A percentile compares a stretch with the other conserved stretches of the same genome.
Evolutionary conservation across 306 rosid genomes (phyloP).

Genomic region (Corylus avellana): DNA sequence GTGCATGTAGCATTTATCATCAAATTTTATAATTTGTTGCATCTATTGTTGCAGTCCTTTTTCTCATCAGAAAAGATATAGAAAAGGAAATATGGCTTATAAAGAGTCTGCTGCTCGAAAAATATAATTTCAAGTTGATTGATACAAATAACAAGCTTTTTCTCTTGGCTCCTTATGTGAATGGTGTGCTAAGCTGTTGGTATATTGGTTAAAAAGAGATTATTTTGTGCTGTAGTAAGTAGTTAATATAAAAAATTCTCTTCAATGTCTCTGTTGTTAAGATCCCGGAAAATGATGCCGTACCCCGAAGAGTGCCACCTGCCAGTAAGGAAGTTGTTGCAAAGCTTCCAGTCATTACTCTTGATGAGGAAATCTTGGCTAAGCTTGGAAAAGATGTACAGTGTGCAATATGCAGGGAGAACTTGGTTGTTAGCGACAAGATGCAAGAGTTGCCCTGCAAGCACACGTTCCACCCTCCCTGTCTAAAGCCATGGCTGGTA

Average conservation of each 20-base stretch:
- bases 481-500: constrained; percentile 99
- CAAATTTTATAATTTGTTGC: too few species aligned
- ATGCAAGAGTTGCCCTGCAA: constrained; percentile 99
- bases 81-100: neutral
- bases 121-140: neutral
- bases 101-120: neutral
- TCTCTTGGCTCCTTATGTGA: neutral
- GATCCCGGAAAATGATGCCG: constrained; percentile 52
- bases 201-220: neutral
- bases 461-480: constrained; percentile 93
- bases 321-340: constrained; percentile 95
- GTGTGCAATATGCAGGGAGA: constrained; percentile 90
- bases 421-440: constrained; percentile 67
- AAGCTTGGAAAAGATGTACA: constrained; percentile 74
- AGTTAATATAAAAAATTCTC: neutral
- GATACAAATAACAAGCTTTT: neutral
- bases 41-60: neutral
- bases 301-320: constrained; percentile 77
- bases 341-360: constrained; percentile 73
- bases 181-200: neutral
- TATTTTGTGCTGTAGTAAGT: constrained; percentile 11
- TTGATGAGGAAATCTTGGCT: constrained; percentile 65
- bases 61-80: neutral
- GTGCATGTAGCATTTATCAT: too few species aligned
- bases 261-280: constrained; percentile 19